Conservation (phyloP, 192 early-diverging fungal genomes). For the Phycomyces nitens region DNA sequence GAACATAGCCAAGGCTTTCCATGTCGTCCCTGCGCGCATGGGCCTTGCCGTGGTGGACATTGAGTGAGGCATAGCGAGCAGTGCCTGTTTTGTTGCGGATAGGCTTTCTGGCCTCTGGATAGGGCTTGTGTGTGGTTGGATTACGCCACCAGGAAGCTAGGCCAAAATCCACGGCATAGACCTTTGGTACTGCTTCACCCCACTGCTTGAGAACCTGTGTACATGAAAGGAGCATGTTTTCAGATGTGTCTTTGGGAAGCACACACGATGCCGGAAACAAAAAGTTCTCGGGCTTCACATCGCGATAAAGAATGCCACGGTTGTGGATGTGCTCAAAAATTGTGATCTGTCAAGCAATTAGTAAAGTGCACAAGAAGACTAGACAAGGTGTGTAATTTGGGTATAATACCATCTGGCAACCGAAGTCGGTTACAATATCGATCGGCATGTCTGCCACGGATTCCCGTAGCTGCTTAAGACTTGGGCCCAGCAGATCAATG, state of each 20-base stretch:
- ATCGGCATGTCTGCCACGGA: constrained; percentile 40
- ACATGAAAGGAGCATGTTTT: neutral
- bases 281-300: constrained; percentile 82
- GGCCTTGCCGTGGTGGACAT: constrained; percentile 77
- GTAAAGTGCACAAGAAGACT: neutral
- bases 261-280: constrained; percentile 40
- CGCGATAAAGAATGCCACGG: constrained; percentile 56
- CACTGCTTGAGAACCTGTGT: constrained; percentile 6
- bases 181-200: neutral
- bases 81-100: constrained; percentile 65
- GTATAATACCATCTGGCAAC: constrained; percentile 45
- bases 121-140: constrained; percentile 40
- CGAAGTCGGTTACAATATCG: constrained; percentile 42
- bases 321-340: constrained; percentile 36
- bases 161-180: constrained; percentile 60
- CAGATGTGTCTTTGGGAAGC: neutral
- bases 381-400: neutral
- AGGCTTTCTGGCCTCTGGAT: constrained; percentile 30
- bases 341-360: constrained; percentile 19
- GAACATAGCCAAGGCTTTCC: constrained; percentile 80
- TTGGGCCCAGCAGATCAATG: constrained; percentile 55
- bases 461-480: constrained; percentile 42
- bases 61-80: constrained; percentile 80
- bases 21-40: constrained; percentile 86
- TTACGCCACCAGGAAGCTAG: constrained; percentile 44